These are phyloP conservation scores for Paecilomyces sp. DNA, from an alignment of 2,329 filamentous ascomycete species.

Conservation along the genomic window DNA sequence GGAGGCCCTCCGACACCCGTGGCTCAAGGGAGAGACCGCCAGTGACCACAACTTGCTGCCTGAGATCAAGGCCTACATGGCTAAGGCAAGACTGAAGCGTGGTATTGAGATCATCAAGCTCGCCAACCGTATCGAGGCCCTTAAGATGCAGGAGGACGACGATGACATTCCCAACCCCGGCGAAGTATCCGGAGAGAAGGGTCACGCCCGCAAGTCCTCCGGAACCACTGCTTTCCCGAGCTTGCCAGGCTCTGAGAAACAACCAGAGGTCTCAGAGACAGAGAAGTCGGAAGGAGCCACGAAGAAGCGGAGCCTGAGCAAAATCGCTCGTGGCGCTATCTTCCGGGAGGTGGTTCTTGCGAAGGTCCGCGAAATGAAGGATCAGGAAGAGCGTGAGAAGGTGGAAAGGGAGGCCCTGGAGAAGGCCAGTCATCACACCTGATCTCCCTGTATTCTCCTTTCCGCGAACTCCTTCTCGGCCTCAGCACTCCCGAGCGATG, in stretches of 20 bases:
- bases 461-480: neutral
- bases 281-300: conserved; percentile 15
- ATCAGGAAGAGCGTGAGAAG: conserved; percentile 69
- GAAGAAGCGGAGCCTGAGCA: conserved; percentile 49
- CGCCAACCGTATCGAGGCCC: conserved; percentile 85
- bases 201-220: conserved; percentile 7
- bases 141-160: conserved; percentile 89
- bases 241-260: conserved; percentile 13
- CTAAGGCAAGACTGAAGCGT: conserved; percentile 81
- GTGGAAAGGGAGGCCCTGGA: conserved; percentile 52
- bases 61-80: conserved; percentile 91
- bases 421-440: conserved; percentile 14
- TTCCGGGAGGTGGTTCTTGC: conserved; percentile 92
- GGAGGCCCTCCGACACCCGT: conserved; percentile 73
- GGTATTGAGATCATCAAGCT: conserved; percentile 96
- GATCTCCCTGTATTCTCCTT: neutral
- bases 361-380: conserved; percentile 88
- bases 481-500: neutral
- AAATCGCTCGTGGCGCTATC: conserved; percentile 61
- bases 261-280: conserved; percentile 2
- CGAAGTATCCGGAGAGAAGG: conserved; percentile 48
- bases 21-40: conserved; percentile 86
- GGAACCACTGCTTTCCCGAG: conserved; percentile 16
- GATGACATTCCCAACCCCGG: conserved; percentile 57
- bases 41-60: conserved; percentile 95